Percentiles rank a stretch among this genome's conserved stretches.
phyloP scores from a whole-genome alignment of 2,329 filamentous ascomycete species.

The Hyphodiscus sp. region DNA sequence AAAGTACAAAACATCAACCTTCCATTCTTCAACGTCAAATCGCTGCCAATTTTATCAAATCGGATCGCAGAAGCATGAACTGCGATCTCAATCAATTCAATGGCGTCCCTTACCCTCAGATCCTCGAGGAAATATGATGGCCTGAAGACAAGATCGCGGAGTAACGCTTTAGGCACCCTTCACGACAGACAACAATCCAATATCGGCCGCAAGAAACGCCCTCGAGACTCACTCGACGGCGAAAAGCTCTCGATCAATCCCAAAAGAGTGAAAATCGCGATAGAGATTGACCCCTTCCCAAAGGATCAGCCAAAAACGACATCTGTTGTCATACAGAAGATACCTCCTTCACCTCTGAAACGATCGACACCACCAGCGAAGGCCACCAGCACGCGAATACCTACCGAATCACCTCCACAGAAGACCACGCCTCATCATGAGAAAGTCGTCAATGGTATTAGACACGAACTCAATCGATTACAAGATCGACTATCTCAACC shows the following conservation, averaged over 20 bases:
- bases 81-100: conserved; percentile 31
- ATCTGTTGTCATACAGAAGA: conserved; percentile 13
- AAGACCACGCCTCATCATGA: conserved; percentile 44
- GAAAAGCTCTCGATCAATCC: conserved; percentile 39
- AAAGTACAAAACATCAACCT: background rate
- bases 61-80: conserved; percentile 26
- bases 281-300: conserved; percentile 41
- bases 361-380: conserved; percentile 9
- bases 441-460: conserved; percentile 55
- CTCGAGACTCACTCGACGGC: conserved; percentile 32
- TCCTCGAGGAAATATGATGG: conserved; percentile 44
- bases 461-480: conserved; percentile 52
- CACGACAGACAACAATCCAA: conserved; percentile 26
- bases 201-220: conserved; percentile 40
- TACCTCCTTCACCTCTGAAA: background rate
- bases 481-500: conserved; percentile 34
- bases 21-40: conserved; percentile 3
- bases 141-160: conserved; percentile 29
- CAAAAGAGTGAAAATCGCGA: conserved; percentile 47
- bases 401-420: conserved; percentile 19
- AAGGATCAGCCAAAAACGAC: conserved; percentile 21
- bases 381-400: conserved; percentile 12
- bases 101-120: conserved; percentile 45
- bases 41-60: conserved; percentile 13
- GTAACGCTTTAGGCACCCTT: conserved; percentile 24